Percentiles rank a stretch among this genome's conserved stretches.
These are phyloP conservation scores for Coemansia sp. DNA, from an alignment of 192 early-diverging fungal genomes.

Conservation along the genomic window DNA sequence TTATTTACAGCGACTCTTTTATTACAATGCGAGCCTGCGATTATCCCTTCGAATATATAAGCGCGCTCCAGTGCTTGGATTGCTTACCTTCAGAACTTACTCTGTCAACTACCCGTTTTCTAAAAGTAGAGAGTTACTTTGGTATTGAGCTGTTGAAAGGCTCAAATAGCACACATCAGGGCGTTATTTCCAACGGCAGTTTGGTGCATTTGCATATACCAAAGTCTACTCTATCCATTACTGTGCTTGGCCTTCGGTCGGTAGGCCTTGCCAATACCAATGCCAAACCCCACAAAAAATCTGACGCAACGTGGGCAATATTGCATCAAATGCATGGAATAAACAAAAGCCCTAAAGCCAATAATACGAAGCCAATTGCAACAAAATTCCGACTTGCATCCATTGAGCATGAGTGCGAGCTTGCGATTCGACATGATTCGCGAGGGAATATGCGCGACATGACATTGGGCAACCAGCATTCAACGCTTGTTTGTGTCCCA, in stretches of 20 bases:
- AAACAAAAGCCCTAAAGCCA: background rate
- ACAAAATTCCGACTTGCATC: slow-evolving; percentile 79
- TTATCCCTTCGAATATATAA: slow-evolving; percentile 82
- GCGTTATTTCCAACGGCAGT: slow-evolving; percentile 70
- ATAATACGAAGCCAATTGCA: slow-evolving; percentile 54
- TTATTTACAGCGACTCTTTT: slow-evolving; percentile 78
- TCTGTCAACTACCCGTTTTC: slow-evolving; percentile 78
- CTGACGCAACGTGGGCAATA: background rate
- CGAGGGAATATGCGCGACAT: background rate
- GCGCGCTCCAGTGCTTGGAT: slow-evolving; percentile 49
- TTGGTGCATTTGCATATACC: slow-evolving; percentile 66
- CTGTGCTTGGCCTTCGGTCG: background rate
- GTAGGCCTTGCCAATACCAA: background rate
- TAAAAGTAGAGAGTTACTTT: slow-evolving; percentile 83
- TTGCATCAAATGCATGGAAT: background rate
- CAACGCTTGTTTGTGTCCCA: slow-evolving; percentile 39
- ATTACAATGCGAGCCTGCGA: slow-evolving; percentile 76
- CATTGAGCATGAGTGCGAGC: slow-evolving; percentile 62
- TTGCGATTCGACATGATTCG: slow-evolving; percentile 5
- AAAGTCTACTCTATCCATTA: slow-evolving; percentile 70
- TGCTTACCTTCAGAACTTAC: slow-evolving; percentile 18
- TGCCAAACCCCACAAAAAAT: background rate
- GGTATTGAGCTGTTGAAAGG: slow-evolving; percentile 48
- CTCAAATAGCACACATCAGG: slow-evolving; percentile 30
- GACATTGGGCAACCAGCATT: background rate